A percentile compares a stretch with the other conserved stretches of the same genome.
These are phyloP conservation scores for Mycena leptocephala DNA, from an alignment of 768 basidiomycete genomes.

Conservation along the genomic window DNA sequence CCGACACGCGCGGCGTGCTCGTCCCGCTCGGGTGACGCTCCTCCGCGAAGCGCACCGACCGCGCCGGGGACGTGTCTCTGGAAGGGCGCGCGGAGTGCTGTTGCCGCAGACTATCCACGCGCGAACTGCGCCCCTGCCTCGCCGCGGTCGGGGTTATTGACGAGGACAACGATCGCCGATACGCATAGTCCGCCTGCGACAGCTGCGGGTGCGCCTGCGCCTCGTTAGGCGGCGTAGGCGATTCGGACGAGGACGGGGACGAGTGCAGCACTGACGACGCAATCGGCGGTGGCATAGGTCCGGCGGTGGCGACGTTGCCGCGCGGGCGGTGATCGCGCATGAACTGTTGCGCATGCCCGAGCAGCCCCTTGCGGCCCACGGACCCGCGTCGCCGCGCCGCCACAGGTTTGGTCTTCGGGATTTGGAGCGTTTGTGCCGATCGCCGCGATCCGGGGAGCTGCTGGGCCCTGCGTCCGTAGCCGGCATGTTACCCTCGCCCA, in stretches of 20 bases:
- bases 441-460: constrained; percentile 26
- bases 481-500: constrained; percentile 38
- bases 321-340: constrained; percentile 19
- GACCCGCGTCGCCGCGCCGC: constrained; percentile 19
- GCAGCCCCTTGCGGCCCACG: constrained; percentile 25
- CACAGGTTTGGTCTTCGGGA: constrained; percentile 40
- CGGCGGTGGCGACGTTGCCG: not conserved
- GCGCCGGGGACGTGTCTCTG: constrained; percentile 46
- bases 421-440: constrained; percentile 44
- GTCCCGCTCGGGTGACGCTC: constrained; percentile 32
- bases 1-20: constrained; percentile 31
- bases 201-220: not conserved
- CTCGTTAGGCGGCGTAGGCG: constrained; percentile 7
- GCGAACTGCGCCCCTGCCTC: constrained; percentile 32
- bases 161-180: not conserved
- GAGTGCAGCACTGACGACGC: not conserved
- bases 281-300: not conserved
- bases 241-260: not conserved
- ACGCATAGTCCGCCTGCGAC: constrained; percentile 30
- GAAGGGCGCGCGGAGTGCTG: constrained; percentile 22
- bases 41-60: constrained; percentile 49
- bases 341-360: constrained; percentile 29
- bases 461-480: constrained; percentile 13
- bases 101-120: constrained; percentile 36
- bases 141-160: not conserved